Evolutionary conservation across 345 rosid genomes (phyloP), one percentile per base, ranked within the genome.

Genomic region (Boechera divaricarpa): DNA sequence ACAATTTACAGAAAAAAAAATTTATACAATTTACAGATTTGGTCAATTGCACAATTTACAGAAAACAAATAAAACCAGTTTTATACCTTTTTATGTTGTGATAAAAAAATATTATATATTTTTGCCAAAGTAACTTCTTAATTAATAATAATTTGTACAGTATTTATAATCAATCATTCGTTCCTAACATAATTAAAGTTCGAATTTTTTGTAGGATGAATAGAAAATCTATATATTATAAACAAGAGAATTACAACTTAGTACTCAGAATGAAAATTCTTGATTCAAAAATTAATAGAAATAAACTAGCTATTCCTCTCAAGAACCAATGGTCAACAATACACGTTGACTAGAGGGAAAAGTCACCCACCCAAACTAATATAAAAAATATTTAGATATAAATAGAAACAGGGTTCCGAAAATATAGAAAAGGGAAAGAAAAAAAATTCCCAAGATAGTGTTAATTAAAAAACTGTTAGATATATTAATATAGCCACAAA

Each of bases 331-430:
- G 72, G 81, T 77, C 77, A 65, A 77, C 73, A 48, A 44, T 56
- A 59, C 63, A 72, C 57, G 63, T 59, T 78, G 73, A 65, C 73
- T 78, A 32, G 55, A 66, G 81, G 81, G 41, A 72, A 78, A 51
- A 51, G 51, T 65, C 77, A 13, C 63, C 77, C 67, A 78, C 42
- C 77, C 67, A 72, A 58, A 24, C 63, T 72, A 66, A 58, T 78
- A 41, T 51, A 58, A 57, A 64, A 38, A 61, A 16, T 13, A 33
- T 21, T 35, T 9, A 21, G 10, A 49, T 18, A 8, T 7, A 63
- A 53, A 53, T 32, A 68, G 15, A 41, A 73, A 16, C 64, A 77
- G 44, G n/a, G n/a, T 42, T 31, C 55, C 36, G 36, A 18, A 59
- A 10, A 51, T 42, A 15, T 61, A 45, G 35, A 32, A 10, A 49